phyloP scores from a whole-genome alignment of 768 basidiomycete species.

The Leccinellum albellum region DNA sequence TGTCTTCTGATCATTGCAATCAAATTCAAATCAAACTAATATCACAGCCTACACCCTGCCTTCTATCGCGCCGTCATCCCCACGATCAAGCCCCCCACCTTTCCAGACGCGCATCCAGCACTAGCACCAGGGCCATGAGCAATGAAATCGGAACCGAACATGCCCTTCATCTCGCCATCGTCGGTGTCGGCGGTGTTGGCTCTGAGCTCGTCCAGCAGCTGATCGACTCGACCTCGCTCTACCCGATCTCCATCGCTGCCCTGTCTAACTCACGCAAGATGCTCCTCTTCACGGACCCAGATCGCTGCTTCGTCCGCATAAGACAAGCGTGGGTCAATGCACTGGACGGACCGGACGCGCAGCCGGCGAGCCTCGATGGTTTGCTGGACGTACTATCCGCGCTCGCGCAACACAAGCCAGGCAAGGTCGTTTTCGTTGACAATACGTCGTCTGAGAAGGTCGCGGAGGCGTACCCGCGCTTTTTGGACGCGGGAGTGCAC shows the following conservation, averaged over 20 bases:
- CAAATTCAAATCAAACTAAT: background rate
- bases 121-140: conserved; percentile 11
- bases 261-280: conserved; percentile 65
- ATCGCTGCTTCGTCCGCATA: background rate
- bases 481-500: conserved; percentile 74
- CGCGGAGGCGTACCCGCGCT: conserved; percentile 75
- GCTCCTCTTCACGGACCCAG: conserved; percentile 44
- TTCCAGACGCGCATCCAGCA: background rate
- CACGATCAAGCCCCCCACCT: background rate
- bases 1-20: conserved; percentile 12
- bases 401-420: conserved; percentile 41
- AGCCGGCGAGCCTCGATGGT: conserved; percentile 34
- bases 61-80: background rate
- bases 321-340: conserved; percentile 38
- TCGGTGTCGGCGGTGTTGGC: conserved; percentile 94
- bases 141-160: conserved; percentile 12
- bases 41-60: background rate
- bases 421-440: conserved; percentile 75
- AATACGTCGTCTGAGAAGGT: conserved; percentile 86
- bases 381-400: conserved; percentile 41
- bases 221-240: conserved; percentile 47
- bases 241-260: conserved; percentile 62
- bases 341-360: conserved; percentile 40
- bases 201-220: conserved; percentile 83
- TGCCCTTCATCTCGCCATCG: conserved; percentile 61